Conservation (phyloP, 495 filamentous ascomycete genomes). For the Aspergillus nanangensis region DNA sequence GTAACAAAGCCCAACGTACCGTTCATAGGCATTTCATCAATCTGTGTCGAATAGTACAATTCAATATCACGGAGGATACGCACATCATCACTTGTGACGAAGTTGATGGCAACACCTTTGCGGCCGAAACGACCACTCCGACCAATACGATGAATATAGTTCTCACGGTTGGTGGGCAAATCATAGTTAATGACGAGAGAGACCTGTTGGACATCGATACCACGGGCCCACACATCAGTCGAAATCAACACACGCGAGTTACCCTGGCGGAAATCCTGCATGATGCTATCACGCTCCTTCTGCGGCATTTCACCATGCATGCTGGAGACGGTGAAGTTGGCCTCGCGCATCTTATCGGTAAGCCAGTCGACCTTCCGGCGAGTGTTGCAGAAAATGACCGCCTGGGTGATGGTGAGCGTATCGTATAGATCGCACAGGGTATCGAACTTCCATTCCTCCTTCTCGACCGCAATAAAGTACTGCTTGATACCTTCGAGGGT, state of each 20-base stretch:
- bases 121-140: constrained; percentile 92
- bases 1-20: constrained; percentile 32
- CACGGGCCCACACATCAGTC: constrained; percentile 94
- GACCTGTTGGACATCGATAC: constrained; percentile 99
- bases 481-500: constrained; percentile 98
- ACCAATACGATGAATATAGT: constrained; percentile 99
- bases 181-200: constrained; percentile 99
- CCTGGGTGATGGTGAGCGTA: constrained; percentile 97
- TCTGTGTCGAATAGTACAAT: constrained; percentile 95
- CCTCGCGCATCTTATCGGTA: constrained; percentile 96
- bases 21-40: constrained; percentile 99
- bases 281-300: constrained; percentile 94
- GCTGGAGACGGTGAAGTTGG: constrained; percentile 95
- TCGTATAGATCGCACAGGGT: constrained; percentile 99
- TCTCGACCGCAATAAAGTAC: constrained; percentile 99
- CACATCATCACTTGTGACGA: constrained; percentile 96
- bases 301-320: constrained; percentile 99
- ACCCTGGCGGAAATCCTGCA: constrained; percentile 97
- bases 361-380: constrained; percentile 99
- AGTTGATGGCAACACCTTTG: constrained; percentile 99
- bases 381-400: constrained; percentile 99
- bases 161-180: constrained; percentile 96
- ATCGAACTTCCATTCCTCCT: constrained; percentile 99
- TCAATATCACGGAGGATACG: constrained; percentile 97
- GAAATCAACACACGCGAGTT: constrained; percentile 97